A percentile compares a stretch with the other conserved stretches of the same genome.
Conservation (phyloP, 768 basidiomycete species). For the Candolleomyces efflorescens region DNA sequence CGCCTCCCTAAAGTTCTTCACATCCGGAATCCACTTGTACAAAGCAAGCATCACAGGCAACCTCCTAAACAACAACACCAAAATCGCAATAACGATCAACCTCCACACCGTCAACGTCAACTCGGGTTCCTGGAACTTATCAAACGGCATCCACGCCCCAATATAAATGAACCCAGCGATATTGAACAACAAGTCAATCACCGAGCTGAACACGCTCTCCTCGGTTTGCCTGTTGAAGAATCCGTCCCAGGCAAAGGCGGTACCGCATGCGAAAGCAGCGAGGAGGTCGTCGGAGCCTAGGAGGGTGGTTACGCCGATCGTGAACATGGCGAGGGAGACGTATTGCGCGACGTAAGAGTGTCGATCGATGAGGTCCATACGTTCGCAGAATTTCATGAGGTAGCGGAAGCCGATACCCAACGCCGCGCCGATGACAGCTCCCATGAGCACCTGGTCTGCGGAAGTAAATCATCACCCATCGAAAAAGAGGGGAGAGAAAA, state of each 20-base stretch:
- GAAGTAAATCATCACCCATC: slow-evolving; percentile 13
- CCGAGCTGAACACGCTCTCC: slow-evolving; percentile 92
- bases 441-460: slow-evolving; percentile 75
- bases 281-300: slow-evolving; percentile 93
- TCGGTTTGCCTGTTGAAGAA: slow-evolving; percentile 94
- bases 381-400: slow-evolving; percentile 91
- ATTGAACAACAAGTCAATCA: slow-evolving; percentile 95
- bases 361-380: slow-evolving; percentile 82
- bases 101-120: slow-evolving; percentile 80
- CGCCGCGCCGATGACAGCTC: slow-evolving; percentile 66
- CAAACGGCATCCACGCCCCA: slow-evolving; percentile 97
- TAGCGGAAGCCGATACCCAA: slow-evolving; percentile 80
- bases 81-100: slow-evolving; percentile 75
- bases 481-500: too few relatives aligned
- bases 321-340: slow-evolving; percentile 75
- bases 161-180: slow-evolving; percentile 93
- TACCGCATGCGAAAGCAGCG: slow-evolving; percentile 91
- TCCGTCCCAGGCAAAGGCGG: slow-evolving; percentile 95
- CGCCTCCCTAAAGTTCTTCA: slow-evolving; percentile 93
- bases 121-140: slow-evolving; percentile 60
- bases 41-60: slow-evolving; percentile 80
- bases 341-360: slow-evolving; percentile 95
- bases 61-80: slow-evolving; percentile 78
- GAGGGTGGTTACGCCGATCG: slow-evolving; percentile 79
- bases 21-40: slow-evolving; percentile 93